Evolutionary conservation across 495 filamentous ascomycete genomes (phyloP), one percentile per base, ranked within the genome.

Genomic region (Parathielavia hyrcaniae): DNA sequence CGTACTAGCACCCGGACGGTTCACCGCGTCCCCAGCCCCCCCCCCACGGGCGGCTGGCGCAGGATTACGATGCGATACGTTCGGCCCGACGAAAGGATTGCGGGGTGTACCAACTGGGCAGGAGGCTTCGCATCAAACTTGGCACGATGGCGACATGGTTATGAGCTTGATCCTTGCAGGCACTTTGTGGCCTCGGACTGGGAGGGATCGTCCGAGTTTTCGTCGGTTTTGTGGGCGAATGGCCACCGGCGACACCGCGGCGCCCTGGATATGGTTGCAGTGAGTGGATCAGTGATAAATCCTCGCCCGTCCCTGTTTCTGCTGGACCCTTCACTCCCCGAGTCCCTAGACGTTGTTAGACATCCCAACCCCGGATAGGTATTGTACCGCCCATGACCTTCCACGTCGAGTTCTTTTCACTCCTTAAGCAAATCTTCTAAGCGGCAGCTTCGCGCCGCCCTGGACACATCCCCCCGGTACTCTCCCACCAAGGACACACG

Each of bases 341-440:
- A 8, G 35, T 14, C 35, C 4, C 34, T 35, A n/a, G n/a, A n/a
- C n/a, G 26, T 2, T 30, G 26, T 30, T 2, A 30, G 26, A 30
- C 26, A 30, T 30, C 6, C 26, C 26, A n/a, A n/a, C n/a, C n/a
- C n/a, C n/a, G n/a, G n/a, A n/a, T n/a, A n/a, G n/a, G n/a, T n/a
- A n/a, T n/a, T n/a, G n/a, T 40, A 44, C 45, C 19, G 12, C 45
- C 45, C 54, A 76, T 75, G 73, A 62, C 58, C 44, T 76, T 75
- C 61, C 66, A 68, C 19, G 63, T 69, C 57, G 67, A 75, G 46
- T 76, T 76, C 61, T 76, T 75, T 56, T 73, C 65, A 45, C 71
- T 76, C 47, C 64, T 76, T 39, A 75, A 75, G 56, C 70, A 71
- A 40, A 71, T 72, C 11, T 53, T 65, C 46, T 66, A 54, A 67